Base-by-base conservation (phyloP, 352 stramenopile genomes). In the Phytophthora foliorum region DNA sequence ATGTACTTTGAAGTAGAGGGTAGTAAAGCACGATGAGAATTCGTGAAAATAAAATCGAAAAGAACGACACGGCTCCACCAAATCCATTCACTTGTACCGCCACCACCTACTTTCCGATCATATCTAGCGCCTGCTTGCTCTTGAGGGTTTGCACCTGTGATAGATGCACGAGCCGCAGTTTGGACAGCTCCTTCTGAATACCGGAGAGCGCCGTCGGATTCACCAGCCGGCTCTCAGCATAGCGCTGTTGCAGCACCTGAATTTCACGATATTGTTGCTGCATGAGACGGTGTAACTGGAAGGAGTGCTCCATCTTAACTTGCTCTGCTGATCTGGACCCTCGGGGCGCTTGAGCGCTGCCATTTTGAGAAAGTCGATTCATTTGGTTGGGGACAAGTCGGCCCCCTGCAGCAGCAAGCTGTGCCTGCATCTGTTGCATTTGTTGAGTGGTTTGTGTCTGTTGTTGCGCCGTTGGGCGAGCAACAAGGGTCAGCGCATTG, bases 221-320 rank as follows among this genome's bases (percentile, higher is more conserved):
- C 38, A 84, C 74, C 7, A 93, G 57, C 1, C 88, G 75, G 48
- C 84, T 91, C 50, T 95, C 88, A 17, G 86, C 88, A 70, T 95
- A 93, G 29, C 90, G 84, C 54, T 95, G 88, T 74, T 95, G 88
- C 24, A 95, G 62, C 8, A 92, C 83, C 41, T 95, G 88, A 49
- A 95, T 95, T 68, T 95, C 88, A 31, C 86, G 84, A 56, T 93
- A 95, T 72, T 95, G 88, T 50, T 95, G 84, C 62, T 95, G 88
- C 86, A 95, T 95, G 34, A 95, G 74, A 0, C 88, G 86, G 63
- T 95, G 88, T 42, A 95, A 66, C 67, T 95, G 88, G 63, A 93
- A 92, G 7, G 88, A 94, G 61, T 95, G 86, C 69, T 95, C 88
- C 68, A 93, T 88, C 72, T 95, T 95, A 46, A 93, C 81, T 49